Conservation (phyloP, 83 land plant species). For the Thuja plicata region DNA sequence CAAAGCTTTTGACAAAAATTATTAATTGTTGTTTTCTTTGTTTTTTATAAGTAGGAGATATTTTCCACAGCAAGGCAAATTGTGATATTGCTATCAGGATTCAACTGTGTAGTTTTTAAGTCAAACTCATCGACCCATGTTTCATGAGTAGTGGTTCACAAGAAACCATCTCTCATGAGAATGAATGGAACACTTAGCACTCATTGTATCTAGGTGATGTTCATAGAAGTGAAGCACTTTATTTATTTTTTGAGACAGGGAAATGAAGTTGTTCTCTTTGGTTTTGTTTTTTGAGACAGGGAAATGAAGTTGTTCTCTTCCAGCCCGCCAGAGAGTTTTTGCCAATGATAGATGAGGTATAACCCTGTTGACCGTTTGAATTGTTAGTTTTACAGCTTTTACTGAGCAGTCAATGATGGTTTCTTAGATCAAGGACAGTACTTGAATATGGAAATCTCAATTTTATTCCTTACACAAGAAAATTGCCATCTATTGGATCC, state of each 20-base stretch:
- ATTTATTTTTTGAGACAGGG: constrained; percentile 18
- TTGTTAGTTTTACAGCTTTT: background rate
- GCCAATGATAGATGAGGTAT: constrained; percentile 31
- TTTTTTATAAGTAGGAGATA: no score
- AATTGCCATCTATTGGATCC: background rate
- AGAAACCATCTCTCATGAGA: no score
- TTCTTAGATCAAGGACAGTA: background rate
- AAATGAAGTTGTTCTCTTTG: constrained; percentile 19
- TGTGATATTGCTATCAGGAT: no score
- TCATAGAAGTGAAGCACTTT: no score
- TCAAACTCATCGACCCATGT: no score
- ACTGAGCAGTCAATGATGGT: background rate
- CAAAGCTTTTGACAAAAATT: background rate
- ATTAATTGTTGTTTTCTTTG: background rate
- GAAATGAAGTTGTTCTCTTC: constrained; percentile 18
- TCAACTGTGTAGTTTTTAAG: no score
- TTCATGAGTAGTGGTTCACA: no score
- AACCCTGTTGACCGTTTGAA: background rate
- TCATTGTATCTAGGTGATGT: no score
- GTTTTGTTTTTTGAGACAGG: constrained; percentile 19
- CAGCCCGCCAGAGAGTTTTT: constrained; percentile 34
- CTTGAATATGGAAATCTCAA: background rate
- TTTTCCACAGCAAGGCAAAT: no score
- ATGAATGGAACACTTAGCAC: no score
- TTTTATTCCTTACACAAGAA: background rate